Percentiles rank a stretch among this genome's conserved stretches.
phyloP scores from a whole-genome alignment of 345 rosid species.

The Rhizophora mangle region DNA sequence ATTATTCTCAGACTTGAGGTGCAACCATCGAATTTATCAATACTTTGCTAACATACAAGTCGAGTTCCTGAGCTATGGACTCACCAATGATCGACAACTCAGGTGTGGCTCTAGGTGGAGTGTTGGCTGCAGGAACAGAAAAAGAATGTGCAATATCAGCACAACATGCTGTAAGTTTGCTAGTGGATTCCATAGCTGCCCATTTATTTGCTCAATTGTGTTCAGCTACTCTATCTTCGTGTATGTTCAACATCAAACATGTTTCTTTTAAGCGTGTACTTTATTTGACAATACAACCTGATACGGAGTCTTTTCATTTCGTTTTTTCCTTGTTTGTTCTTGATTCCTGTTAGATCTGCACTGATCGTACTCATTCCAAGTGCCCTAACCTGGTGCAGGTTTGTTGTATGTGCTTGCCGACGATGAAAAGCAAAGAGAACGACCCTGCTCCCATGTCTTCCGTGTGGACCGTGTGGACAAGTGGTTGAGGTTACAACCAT shows the following conservation, averaged over 20 bases:
- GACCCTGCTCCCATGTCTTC: constrained; percentile 60
- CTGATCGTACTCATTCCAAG: too few species aligned
- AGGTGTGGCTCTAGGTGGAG: constrained; percentile 54
- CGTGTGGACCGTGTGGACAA: constrained; percentile 66
- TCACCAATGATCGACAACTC: constrained; percentile 26
- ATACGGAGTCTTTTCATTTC: too few species aligned
- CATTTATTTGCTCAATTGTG: constrained; percentile 22
- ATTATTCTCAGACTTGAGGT: constrained; percentile 68
- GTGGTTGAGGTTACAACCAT: constrained; percentile 66
- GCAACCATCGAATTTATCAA: constrained; percentile 59
- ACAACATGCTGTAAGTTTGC: too few species aligned
- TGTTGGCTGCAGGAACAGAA: constrained; percentile 60
- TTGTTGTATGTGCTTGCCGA: constrained; percentile 79
- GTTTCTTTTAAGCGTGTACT: too few species aligned
- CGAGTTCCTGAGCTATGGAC: constrained; percentile 34
- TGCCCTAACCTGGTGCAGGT: constrained; percentile 39
- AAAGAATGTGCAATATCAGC: constrained; percentile 52
- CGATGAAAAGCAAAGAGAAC: constrained; percentile 54
- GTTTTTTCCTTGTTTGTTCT: too few species aligned
- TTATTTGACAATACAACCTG: too few species aligned
- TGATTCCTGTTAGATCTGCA: too few species aligned
- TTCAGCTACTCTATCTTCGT: neutral
- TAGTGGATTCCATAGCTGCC: too few species aligned
- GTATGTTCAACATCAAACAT: too few species aligned
- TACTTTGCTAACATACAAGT: constrained; percentile 70